These are phyloP conservation scores for Pseudopithomyces chartarum DNA, from an alignment of 2,329 filamentous ascomycete species.

Conservation along the genomic window DNA sequence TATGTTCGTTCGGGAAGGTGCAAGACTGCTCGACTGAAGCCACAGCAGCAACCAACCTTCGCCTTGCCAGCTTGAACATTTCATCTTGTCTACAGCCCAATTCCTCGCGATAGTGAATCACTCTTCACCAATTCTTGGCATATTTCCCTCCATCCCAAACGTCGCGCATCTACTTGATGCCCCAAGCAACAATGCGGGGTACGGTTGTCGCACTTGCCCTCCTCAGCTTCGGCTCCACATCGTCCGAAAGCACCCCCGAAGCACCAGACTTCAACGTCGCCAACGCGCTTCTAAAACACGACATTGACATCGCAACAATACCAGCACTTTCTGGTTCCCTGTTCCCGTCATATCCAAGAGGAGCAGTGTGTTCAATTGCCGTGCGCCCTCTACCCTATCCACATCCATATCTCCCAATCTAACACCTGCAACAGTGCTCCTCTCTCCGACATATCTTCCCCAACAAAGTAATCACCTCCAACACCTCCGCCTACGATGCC, in stretches of 20 bases:
- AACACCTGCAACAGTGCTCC: slow-evolving; percentile 17
- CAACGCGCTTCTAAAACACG: slow-evolving; percentile 24
- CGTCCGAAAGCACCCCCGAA: slow-evolving; percentile 11
- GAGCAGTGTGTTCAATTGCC: slow-evolving; percentile 19
- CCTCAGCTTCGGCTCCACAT: background rate
- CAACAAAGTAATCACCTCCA: slow-evolving; percentile 14
- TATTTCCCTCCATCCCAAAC: too few species aligned
- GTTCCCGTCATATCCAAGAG: background rate
- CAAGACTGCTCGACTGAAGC: background rate
- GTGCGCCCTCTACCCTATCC: slow-evolving; percentile 14
- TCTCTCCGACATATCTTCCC: slow-evolving; percentile 25
- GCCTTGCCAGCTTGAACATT: too few species aligned
- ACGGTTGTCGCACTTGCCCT: background rate
- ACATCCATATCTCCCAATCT: background rate
- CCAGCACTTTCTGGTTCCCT: slow-evolving; percentile 11
- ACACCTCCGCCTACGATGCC: slow-evolving; percentile 20
- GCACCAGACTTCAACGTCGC: slow-evolving; percentile 22
- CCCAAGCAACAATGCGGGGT: background rate
- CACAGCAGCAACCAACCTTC: too few species aligned
- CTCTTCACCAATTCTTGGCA: too few species aligned
- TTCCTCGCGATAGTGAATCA: too few species aligned
- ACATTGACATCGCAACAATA: slow-evolving; percentile 20
- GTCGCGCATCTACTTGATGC: too few species aligned
- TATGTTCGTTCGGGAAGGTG: background rate
- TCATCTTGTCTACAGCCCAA: too few species aligned